These are phyloP conservation scores for Colletotrichum sansevieriae DNA, from an alignment of 2,329 filamentous ascomycete species.

Conservation along the genomic window DNA sequence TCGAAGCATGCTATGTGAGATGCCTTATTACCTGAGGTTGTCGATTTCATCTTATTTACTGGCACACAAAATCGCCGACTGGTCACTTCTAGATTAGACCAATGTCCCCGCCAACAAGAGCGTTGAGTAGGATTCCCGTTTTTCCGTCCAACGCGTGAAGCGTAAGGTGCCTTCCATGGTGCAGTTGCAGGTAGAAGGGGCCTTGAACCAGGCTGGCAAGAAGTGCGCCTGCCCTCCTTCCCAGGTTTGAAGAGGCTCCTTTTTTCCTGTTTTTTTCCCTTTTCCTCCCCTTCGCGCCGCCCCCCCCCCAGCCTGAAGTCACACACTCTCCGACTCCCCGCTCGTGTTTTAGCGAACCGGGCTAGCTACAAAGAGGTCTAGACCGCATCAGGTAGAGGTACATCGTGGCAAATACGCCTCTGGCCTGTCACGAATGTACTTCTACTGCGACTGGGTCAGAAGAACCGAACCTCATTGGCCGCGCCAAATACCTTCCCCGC, in stretches of 20 bases:
- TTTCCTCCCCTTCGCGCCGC: no score
- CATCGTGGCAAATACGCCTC: slow-evolving; percentile 18
- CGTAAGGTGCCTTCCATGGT: neutral
- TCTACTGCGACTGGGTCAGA: slow-evolving; percentile 12
- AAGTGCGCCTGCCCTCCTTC: neutral
- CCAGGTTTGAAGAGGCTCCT: no score
- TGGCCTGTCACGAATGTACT: slow-evolving; percentile 39
- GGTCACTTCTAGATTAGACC: neutral
- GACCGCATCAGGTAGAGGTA: slow-evolving; percentile 35
- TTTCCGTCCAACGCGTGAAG: neutral
- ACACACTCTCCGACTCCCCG: slow-evolving; percentile 34
- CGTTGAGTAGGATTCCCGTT: neutral
- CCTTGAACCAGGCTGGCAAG: neutral
- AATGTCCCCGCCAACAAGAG: neutral
- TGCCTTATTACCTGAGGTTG: neutral
- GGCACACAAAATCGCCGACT: slow-evolving; percentile 27
- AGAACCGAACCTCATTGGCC: slow-evolving; percentile 28
- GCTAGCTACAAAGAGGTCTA: slow-evolving; percentile 23
- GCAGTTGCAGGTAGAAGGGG: neutral
- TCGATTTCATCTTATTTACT: slow-evolving; percentile 14
- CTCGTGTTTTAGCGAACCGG: slow-evolving; percentile 36
- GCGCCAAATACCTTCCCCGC: slow-evolving; percentile 35
- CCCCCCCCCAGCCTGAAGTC: slow-evolving; percentile 8
- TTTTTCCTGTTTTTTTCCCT: no score
- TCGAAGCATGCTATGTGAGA: neutral